Base-by-base conservation (phyloP, 768 basidiomycete genomes). In the Termitomyces sp. region DNA sequence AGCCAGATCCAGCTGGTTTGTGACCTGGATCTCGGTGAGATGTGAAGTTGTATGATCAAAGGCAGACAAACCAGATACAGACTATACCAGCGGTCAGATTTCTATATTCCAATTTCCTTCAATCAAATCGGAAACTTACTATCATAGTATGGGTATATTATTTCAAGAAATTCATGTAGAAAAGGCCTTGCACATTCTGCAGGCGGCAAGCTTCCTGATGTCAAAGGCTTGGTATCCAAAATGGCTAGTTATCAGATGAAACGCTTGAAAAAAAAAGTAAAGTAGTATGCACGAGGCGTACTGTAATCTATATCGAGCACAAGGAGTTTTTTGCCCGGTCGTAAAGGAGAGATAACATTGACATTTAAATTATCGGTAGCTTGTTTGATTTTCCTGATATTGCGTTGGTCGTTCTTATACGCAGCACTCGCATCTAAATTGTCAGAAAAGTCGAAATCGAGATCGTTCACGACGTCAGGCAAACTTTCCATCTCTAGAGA, bases 261-360 rank as follows among this genome's bases (percentile, higher is more conserved):
- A 47, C 56, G 18, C 46, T 46, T 46, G 29, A n/a, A 37, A 61
- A n/a, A n/a, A 36, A 61, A 32, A 37, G 32, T 36, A 39, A 43
- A 41, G 34, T 55, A 36, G 52, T 29, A 36, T 29, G 18, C 18
- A 39, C 12, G 10, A 26, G 5, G 63, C 81, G 65, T 56, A 90
- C 92, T 94, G 63, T 94, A 93, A 69, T 94, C 93, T 55, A 94
- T 84, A 67, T 94, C 93, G 9, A 96, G 78, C 0, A 96, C 92
- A 22, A 94, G 79, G 1, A 96, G 73, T 57, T 83, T 85, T 70
- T 94, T 94, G 22, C 88, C 90, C 53, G 78, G 76, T 31, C 92
- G 78, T 22, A 92, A 77, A 4, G 87, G 87, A 68, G 86, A 80
- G 59, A 96, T 94, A 58, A 94, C 69, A 65, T 90, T 82, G 57